phyloP scores from a whole-genome alignment of 108 stramenopile species.

The Skeletonema potamos region DNA sequence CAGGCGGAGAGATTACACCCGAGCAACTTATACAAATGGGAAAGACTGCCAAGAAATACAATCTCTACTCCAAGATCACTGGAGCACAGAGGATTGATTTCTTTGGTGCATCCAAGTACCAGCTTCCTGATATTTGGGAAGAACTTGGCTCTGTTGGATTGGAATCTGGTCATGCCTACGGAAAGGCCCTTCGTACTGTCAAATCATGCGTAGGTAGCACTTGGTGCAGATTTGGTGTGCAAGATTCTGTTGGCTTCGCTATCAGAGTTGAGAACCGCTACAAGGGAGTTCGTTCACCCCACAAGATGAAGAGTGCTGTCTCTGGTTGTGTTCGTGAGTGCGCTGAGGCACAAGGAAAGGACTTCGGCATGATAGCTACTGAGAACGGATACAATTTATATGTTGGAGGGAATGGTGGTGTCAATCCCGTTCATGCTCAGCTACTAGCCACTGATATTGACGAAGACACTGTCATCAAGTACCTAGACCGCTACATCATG shows the following conservation, averaged over 20 bases:
- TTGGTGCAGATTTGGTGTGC: conserved; percentile 94
- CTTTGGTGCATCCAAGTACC: conserved; percentile 91
- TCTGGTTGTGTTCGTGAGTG: conserved; percentile 92
- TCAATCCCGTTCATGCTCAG: conserved; percentile 88
- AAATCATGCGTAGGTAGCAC: conserved; percentile 94
- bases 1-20: conserved; percentile 89
- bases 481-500: conserved; percentile 92
- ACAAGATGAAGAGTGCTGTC: conserved; percentile 92
- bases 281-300: conserved; percentile 93
- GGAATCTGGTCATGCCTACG: conserved; percentile 94
- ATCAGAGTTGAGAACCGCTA: conserved; percentile 90
- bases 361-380: conserved; percentile 93
- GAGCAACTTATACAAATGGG: conserved; percentile 89
- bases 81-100: conserved; percentile 92
- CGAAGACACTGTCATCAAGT: conserved; percentile 86
- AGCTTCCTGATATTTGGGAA: conserved; percentile 94
- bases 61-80: conserved; percentile 91
- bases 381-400: conserved; percentile 94
- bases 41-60: conserved; percentile 81
- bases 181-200: conserved; percentile 91
- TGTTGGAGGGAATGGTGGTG: conserved; percentile 90
- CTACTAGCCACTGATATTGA: conserved; percentile 89
- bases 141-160: conserved; percentile 87
- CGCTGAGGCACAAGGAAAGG: conserved; percentile 92
- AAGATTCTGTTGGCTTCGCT: conserved; percentile 90